Percentiles rank a stretch among this genome's conserved stretches.
These are phyloP conservation scores for Xylariaceae sp. DNA, from an alignment of 2,329 filamentous ascomycete species.

Conservation along the genomic window DNA sequence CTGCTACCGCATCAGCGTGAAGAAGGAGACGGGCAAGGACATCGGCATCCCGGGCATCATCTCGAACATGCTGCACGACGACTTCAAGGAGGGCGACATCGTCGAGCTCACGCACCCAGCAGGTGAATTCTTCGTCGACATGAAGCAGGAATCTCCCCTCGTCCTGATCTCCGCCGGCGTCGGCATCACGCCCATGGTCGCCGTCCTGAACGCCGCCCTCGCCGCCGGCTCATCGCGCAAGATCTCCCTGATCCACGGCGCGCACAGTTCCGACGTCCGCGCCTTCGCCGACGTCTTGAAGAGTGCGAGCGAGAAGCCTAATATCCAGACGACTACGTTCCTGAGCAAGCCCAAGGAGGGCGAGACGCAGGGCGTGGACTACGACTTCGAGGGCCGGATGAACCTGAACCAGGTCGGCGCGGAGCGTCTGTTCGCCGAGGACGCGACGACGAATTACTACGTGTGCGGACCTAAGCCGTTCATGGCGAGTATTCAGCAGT, in stretches of 20 bases:
- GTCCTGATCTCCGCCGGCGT: conserved; percentile 65
- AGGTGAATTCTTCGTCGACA: conserved; percentile 59
- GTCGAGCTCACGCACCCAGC: conserved; percentile 52
- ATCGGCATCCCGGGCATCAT: conserved; percentile 42
- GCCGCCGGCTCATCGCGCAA: conserved; percentile 36
- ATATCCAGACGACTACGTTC: conserved; percentile 54
- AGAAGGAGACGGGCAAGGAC: conserved; percentile 48
- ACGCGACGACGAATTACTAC: conserved; percentile 58
- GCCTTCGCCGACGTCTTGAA: conserved; percentile 52
- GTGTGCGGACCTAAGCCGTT: conserved; percentile 66
- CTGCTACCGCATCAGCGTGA: conserved; percentile 70
- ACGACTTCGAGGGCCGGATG: conserved; percentile 54
- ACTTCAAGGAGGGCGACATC: conserved; percentile 45
- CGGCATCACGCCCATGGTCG: conserved; percentile 60
- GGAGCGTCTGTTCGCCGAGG: conserved; percentile 49
- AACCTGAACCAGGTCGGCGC: conserved; percentile 52
- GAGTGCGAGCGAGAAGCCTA: conserved; percentile 38
- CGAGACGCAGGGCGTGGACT: conserved; percentile 49
- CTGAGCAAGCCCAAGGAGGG: conserved; percentile 44
- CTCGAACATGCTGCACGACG: conserved; percentile 48
- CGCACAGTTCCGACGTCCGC: conserved; percentile 44
- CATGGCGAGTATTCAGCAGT: conserved; percentile 56
- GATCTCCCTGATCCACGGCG: conserved; percentile 60
- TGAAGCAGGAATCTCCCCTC: conserved; percentile 46
- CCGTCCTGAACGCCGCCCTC: conserved; percentile 52